Conservation (phyloP, 805 yeast genomes). For the Pichia nakasei region DNA sequence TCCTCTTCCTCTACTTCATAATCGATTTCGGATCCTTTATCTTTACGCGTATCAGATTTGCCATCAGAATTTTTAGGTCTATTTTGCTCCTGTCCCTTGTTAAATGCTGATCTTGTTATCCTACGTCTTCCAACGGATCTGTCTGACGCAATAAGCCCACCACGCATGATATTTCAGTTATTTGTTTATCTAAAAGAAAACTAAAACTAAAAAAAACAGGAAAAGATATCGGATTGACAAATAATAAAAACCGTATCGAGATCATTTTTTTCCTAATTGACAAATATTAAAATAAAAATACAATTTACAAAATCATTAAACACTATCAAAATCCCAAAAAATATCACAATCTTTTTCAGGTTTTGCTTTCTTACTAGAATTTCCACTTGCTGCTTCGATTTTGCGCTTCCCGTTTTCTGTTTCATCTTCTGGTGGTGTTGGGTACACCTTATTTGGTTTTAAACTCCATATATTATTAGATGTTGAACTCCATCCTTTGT, state of each 20-base stretch:
- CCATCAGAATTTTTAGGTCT: not conserved
- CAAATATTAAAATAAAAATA: slow-evolving; percentile 3
- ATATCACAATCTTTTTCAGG: slow-evolving; percentile 10
- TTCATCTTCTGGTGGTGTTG: slow-evolving; percentile 31
- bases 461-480: not conserved
- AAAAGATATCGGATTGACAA: too few species aligned
- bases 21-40: not conserved
- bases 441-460: slow-evolving; percentile 13
- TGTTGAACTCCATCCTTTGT: not conserved
- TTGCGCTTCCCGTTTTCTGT: not conserved
- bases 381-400: slow-evolving; percentile 3
- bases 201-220: too few species aligned
- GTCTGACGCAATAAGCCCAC: too few species aligned
- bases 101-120: not conserved
- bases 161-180: too few species aligned
- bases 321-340: slow-evolving; percentile 26
- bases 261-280: too few species aligned
- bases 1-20: slow-evolving; percentile 6
- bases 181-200: too few species aligned
- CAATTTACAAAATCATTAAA: slow-evolving; percentile 16
- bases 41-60: not conserved
- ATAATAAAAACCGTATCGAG: too few species aligned
- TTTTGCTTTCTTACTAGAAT: not conserved
- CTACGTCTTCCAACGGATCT: not conserved
- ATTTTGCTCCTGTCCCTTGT: not conserved